These are phyloP conservation scores for Candida berthetii DNA, from an alignment of 805 yeast species.

Conservation along the genomic window DNA sequence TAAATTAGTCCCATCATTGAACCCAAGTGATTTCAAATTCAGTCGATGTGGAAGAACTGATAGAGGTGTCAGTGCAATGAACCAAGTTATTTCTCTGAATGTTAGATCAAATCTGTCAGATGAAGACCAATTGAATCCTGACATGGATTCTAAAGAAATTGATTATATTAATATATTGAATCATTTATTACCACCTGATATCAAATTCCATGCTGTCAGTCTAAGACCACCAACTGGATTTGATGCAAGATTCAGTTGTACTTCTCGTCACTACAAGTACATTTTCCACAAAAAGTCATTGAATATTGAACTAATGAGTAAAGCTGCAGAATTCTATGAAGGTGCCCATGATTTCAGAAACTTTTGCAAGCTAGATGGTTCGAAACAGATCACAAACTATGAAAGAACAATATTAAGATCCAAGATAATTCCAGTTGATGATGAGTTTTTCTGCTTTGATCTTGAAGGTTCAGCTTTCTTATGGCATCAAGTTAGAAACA, in stretches of 20 bases:
- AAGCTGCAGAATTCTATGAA: conserved; percentile 54
- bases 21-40: conserved; percentile 60
- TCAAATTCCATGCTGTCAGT: conserved; percentile 75
- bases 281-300: conserved; percentile 52
- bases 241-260: conserved; percentile 91
- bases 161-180: conserved; percentile 75
- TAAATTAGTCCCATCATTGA: conserved; percentile 53
- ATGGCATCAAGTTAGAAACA: conserved; percentile 98
- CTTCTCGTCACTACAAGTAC: conserved; percentile 81
- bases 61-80: conserved; percentile 95
- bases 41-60: conserved; percentile 95
- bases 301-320: conserved; percentile 59
- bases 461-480: conserved; percentile 84
- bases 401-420: conserved; percentile 55
- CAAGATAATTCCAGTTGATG: conserved; percentile 31
- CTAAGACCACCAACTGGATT: conserved; percentile 77
- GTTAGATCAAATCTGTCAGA: conserved; percentile 62
- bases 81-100: conserved; percentile 79
- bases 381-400: conserved; percentile 84
- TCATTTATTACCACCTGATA: conserved; percentile 72
- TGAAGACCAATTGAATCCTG: conserved; percentile 56
- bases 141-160: conserved; percentile 60
- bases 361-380: conserved; percentile 90
- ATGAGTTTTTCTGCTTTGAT: conserved; percentile 61
- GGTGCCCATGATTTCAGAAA: conserved; percentile 92